Percentiles rank a stretch among this genome's conserved stretches.
phyloP scores from a whole-genome alignment of 225 moss, liverwort and hornwort genomes.

The Rhytidiadelphus loreus region DNA sequence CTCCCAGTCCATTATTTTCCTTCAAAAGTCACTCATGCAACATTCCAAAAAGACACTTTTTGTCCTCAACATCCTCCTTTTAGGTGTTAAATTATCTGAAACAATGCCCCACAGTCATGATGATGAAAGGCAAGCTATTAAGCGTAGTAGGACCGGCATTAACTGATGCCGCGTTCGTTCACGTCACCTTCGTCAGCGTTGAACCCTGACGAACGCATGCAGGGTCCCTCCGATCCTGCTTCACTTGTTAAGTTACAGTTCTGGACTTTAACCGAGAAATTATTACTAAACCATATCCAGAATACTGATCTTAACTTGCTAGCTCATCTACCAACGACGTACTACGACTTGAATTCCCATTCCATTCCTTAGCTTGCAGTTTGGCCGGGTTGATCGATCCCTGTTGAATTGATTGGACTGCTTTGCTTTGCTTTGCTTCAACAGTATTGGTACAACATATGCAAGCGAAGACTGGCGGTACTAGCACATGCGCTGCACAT shows the following conservation, averaged over 20 bases:
- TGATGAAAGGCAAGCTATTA: neutral
- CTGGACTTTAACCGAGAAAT: neutral
- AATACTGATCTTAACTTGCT: too few relatives aligned
- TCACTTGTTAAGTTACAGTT: neutral
- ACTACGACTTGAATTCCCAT: too few relatives aligned
- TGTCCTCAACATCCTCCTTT: neutral
- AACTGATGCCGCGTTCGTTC: too few relatives aligned
- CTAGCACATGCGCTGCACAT: too few relatives aligned
- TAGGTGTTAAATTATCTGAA: neutral
- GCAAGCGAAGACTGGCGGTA: too few relatives aligned
- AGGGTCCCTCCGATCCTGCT: neutral
- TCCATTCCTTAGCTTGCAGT: too few relatives aligned
- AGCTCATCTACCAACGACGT: neutral
- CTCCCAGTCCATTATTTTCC: too few relatives aligned
- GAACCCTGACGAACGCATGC: neutral
- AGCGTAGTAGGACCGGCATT: too few relatives aligned
- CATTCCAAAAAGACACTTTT: neutral
- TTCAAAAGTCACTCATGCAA: neutral
- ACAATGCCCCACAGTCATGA: neutral
- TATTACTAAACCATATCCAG: neutral
- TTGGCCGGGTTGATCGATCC: too few relatives aligned
- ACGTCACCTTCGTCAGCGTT: neutral
- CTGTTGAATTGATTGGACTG: too few relatives aligned
- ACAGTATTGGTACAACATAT: too few relatives aligned
- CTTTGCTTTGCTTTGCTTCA: too few relatives aligned